Percentiles rank a stretch among this genome's conserved stretches.
phyloP scores from a whole-genome alignment of 2,329 filamentous ascomycete species.

The Phialophora expanda region DNA sequence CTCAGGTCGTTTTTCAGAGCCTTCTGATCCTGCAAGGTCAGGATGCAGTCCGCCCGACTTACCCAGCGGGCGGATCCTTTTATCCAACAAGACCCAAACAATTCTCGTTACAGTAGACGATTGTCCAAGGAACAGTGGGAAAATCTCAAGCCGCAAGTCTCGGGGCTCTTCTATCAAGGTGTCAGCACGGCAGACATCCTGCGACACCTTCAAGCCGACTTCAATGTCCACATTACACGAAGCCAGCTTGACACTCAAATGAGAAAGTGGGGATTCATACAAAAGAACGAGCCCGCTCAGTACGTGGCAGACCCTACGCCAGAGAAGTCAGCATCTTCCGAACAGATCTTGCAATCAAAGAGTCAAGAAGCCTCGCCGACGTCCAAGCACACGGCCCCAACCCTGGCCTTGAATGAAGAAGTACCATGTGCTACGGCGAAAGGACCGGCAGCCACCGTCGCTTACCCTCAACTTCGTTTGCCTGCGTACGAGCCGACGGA shows the following conservation, averaged over 20 bases:
- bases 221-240: not conserved
- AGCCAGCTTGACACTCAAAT: constrained; percentile 16
- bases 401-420: not conserved
- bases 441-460: not conserved
- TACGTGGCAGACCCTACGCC: not conserved
- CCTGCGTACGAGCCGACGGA: too few species aligned
- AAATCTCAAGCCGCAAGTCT: constrained; percentile 14
- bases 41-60: not conserved
- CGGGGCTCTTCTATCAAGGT: constrained; percentile 14
- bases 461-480: not conserved
- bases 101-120: constrained; percentile 26
- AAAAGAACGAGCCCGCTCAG: not conserved
- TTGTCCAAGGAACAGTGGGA: constrained; percentile 28
- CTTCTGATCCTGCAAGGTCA: not conserved
- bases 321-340: not conserved
- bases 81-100: constrained; percentile 22
- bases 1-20: not conserved
- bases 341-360: not conserved
- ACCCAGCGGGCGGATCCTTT: constrained; percentile 6
- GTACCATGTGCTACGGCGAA: not conserved
- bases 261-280: constrained; percentile 7
- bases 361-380: not conserved
- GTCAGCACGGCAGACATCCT: constrained; percentile 18
- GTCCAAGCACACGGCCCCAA: not conserved
- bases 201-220: not conserved